Evolutionary conservation across 768 basidiomycete genomes (phyloP), one percentile per base, ranked within the genome.

Genomic region (Amanita fuliginea): DNA sequence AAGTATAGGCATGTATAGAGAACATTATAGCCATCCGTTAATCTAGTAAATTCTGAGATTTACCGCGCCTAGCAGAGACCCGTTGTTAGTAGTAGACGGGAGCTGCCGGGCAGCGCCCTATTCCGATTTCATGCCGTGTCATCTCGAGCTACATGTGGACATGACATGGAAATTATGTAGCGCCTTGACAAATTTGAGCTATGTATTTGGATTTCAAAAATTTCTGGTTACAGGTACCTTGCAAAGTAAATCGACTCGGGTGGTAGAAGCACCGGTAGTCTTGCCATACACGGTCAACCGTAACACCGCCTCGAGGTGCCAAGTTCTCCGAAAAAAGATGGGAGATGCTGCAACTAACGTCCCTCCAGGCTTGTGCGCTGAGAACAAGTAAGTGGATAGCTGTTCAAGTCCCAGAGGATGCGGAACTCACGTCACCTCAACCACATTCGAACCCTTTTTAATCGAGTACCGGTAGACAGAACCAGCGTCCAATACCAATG

Each of bases 401-500:
- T 37, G 42, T 18, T 13, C 34, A 28, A 24, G 28, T 24, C 43
- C 44, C 19, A 22, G 8, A 47, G 13, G 28, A 33, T 32, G 47
- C 24, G 42, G 14, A 37, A 68, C 81, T 58, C 63, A 84, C 83
- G 80, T 81, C 63, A 86, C 74, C 60, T 80, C 79, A 51, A 75
- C 80, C 24, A 84, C 81, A 58, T 78, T 80, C 44, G 76, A 74
- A 54, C 71, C 74, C 53, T 72, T 72, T 62, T 83, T 84, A 51
- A 86, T 66, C 32, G 78, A 81, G 61, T 86, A 84, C 58, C 75
- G 74, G 67, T 86, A 86, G 34, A 77, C 65, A 18, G 74, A 73
- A 5, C 83, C 83, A 16, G 83, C 80, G 57, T 83, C 81, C 54
- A 86, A 72, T 52, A 86, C 72, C 51, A 84, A 70, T 28, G 80